Evolutionary conservation across 2,329 filamentous ascomycete species (phyloP), one percentile per base, ranked within the genome.

Genomic region (Paraphaeosphaeria sporulosa): DNA sequence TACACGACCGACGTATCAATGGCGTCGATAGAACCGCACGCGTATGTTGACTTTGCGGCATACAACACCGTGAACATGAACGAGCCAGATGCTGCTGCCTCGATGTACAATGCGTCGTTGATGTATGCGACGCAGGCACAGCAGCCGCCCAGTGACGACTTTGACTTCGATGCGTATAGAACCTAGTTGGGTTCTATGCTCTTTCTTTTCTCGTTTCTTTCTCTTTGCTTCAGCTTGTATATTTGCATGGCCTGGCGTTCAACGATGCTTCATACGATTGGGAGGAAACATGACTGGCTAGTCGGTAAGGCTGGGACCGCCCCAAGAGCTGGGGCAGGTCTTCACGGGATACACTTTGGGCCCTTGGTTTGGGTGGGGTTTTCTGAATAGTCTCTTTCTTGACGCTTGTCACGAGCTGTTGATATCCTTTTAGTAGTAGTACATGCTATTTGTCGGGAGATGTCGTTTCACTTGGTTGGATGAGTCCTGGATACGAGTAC

Each of bases 151-250:
- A 58, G 46, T 57, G 60, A 69, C 57, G 65, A 58, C 36, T 75
- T 74, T 30, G 63, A 72, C 48, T 75, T 75, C 60, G 72, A 73
- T 40, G 69, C 71, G 38, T 72, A 71, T 58, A 66, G 67, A 57
- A 52, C 55, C 44, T 58, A 49, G 8, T 36, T 17, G 17, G 50
- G 56, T 58, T 58, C 49, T 58, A 53, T 58, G 17, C 23, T 49
- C 21, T 27, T 48, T 56, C 21, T 48, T 17, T n/a, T 27, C 40
- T 40, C 46, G n/a, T 30, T 15, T 8, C 25, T 46, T 55, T 27
- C 36, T 7, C 27, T 36, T n/a, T n/a, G 10, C 40, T 13, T 44
- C 23, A 15, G 9, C 21, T 32, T 21, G 25, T 44, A 8, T 43
- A 12, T 12, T 32, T 8, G 25, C 38, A 47, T 30, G 15, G 25